These are phyloP conservation scores for Trichosporon ovoides DNA, from an alignment of 1,284 basidiomycete species.

Conservation along the genomic window DNA sequence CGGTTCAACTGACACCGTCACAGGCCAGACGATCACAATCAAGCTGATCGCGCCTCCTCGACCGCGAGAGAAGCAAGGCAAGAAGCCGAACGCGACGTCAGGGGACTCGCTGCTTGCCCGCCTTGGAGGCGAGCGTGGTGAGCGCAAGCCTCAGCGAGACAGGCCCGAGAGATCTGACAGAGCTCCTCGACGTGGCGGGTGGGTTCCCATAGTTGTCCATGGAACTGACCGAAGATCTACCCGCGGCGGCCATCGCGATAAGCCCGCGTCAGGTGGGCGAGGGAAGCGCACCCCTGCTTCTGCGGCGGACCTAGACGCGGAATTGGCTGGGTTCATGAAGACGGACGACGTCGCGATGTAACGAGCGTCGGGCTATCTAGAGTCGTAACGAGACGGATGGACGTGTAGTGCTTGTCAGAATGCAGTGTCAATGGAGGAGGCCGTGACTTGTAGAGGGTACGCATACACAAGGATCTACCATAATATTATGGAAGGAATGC, in stretches of 20 bases:
- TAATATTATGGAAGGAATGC: too few relatives aligned
- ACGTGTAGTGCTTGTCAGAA: too few relatives aligned
- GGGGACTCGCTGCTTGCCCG: constrained; percentile 1
- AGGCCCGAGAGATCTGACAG: not conserved
- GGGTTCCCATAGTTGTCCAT: constrained; percentile 8
- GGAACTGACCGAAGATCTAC: not conserved
- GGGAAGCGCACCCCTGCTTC: constrained; percentile 59
- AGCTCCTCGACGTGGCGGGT: constrained; percentile 29
- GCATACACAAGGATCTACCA: too few relatives aligned
- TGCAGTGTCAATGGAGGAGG: too few relatives aligned
- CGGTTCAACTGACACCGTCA: not conserved
- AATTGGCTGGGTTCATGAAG: constrained; percentile 86
- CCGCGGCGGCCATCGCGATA: not conserved
- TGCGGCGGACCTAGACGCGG: constrained; percentile 78
- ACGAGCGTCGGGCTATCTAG: too few relatives aligned
- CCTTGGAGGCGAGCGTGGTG: not conserved
- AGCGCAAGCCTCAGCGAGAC: not conserved
- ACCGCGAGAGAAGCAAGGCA: not conserved
- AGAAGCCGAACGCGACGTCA: not conserved
- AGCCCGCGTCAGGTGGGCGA: not conserved
- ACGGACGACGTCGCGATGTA: constrained; percentile 50
- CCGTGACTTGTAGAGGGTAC: too few relatives aligned
- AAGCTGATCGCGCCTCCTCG: constrained; percentile 50
- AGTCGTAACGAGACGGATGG: too few relatives aligned
- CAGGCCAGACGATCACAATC: constrained; percentile 78